Conservation (phyloP, 352 stramenopile genomes). For the Phytophthora ohioensis region DNA sequence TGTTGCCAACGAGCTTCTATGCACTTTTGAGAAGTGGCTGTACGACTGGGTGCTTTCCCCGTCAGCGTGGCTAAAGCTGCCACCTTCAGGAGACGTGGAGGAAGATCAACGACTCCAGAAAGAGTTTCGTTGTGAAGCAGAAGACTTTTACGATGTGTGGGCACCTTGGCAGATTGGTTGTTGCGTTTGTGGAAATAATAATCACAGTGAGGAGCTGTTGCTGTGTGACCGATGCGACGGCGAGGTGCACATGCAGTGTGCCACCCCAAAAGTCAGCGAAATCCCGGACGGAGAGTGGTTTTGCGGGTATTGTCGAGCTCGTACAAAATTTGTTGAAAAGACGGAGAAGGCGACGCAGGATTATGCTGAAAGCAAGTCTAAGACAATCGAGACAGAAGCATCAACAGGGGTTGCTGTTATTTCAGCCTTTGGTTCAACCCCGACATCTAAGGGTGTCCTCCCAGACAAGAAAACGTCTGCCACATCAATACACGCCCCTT, state of each 20-base stretch:
- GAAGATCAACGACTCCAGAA: constrained; percentile 59
- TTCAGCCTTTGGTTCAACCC: constrained; percentile 3
- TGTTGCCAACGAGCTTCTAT: constrained; percentile 72
- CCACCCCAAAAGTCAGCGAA: constrained; percentile 71
- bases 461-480: constrained; percentile 14
- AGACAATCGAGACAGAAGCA: constrained; percentile 1
- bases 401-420: constrained; percentile 8
- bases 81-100: constrained; percentile 51
- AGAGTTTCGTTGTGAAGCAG: constrained; percentile 69
- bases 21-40: constrained; percentile 88
- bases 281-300: constrained; percentile 87
- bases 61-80: constrained; percentile 82
- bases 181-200: constrained; percentile 76
- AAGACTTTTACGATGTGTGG: constrained; percentile 80
- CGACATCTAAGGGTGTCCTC: constrained; percentile 2
- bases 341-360: constrained; percentile 27
- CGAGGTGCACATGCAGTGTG: constrained; percentile 90
- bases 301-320: constrained; percentile 73
- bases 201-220: constrained; percentile 81
- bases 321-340: constrained; percentile 61
- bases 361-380: constrained; percentile 16
- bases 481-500: constrained; percentile 41
- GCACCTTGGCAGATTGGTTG: constrained; percentile 82
- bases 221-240: constrained; percentile 90
- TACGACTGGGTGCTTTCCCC: constrained; percentile 88